Base-by-base conservation (phyloP, 2,329 filamentous ascomycete species). In the Aspergillus pseudotamarii region DNA sequence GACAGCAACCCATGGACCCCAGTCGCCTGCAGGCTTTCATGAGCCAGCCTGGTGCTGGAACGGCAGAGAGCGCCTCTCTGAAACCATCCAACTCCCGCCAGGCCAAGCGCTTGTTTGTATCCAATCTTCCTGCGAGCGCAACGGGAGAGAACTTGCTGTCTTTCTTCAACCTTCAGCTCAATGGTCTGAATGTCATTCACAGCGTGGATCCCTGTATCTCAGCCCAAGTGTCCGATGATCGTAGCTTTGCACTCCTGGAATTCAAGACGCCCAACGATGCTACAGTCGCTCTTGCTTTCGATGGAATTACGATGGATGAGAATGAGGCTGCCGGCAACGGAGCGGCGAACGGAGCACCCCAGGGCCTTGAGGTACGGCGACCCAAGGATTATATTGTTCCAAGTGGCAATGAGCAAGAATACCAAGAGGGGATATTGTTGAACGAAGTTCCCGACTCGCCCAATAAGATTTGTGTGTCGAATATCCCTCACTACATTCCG, bases 351-450 rank as follows among this genome's bases (percentile, higher is more conserved):
- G 86, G 84, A 34, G 76, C 81, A 12, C 82, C 81, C 3, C 82
- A 83, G 68, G 83, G 79, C 8, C 83, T 98, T 45, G 85, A 88
- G 41, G 93, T 98, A 70, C 89, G 89, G 67, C 88, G 95, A 53
- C 96, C 96, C 48, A 97, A 96, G 81, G 95, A 99, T 78, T 99
- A 98, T 78, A 97, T 98, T 71, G 93, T 96, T 59, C 94, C 94
- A 11, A 89, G 91, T 16, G 84, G 91, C 38, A 86, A 87, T 1
- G 90, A 93, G 30, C 85, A 87, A 51, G 85, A 89, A 46, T 90
- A 90, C 71, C 88, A 94, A 72, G 89, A 90, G 43, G 92, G 92
- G 6, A 87, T 91, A 1, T 85, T 97, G 43, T 91, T 93, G 2
- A 91, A 86, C 66, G 82, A 92, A 23, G 95, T 99, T 19, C 88